Base-by-base conservation (phyloP, 192 early-diverging fungal genomes). In the Lunasporangiospora selenospora region DNA sequence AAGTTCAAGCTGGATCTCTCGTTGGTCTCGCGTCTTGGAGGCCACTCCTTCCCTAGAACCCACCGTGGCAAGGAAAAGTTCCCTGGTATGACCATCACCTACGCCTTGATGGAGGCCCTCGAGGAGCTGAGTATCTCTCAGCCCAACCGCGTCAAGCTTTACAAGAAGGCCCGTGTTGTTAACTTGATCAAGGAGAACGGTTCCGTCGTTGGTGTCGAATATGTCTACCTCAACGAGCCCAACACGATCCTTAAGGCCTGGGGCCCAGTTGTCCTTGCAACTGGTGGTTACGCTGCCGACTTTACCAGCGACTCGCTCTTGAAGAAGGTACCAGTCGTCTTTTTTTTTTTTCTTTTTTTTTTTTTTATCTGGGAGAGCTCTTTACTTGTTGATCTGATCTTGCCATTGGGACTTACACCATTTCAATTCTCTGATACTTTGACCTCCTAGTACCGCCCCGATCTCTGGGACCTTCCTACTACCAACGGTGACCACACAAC, bases 401-500 rank as follows among this genome's bases (percentile, higher is more conserved):
- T n/a, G n/a, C n/a, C n/a, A n/a, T n/a, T n/a, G n/a, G n/a, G n/a
- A n/a, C n/a, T n/a, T n/a, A n/a, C n/a, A n/a, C n/a, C n/a, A n/a
- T n/a, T n/a, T n/a, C n/a, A n/a, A n/a, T n/a, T n/a, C n/a, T n/a
- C n/a, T n/a, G n/a, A n/a, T n/a, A n/a, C 13, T 10, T 45, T 2
- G 27, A 48, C 2, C 15, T 33, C 19, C 49, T 45, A 73, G 76
- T 90, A 95, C 78, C 88, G 94, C 58, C 92, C 88, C 31, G 81
- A 89, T n/a, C 83, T 88, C 27, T 84, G 58, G 41, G 78, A 85
- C 44, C 58, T 90, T 37, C 91, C 96, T 23, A 93, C 96, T 11
- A 98, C 96, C 44, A 98, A 96, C 73, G 95, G 95, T 62, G 88
- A 93, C 67, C 93, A 95, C 87, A 94, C 91, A 58, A 94, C 95